A percentile compares a stretch with the other conserved stretches of the same genome.
Conservation (phyloP, 805 yeast species). For the Candida hungchunana region DNA sequence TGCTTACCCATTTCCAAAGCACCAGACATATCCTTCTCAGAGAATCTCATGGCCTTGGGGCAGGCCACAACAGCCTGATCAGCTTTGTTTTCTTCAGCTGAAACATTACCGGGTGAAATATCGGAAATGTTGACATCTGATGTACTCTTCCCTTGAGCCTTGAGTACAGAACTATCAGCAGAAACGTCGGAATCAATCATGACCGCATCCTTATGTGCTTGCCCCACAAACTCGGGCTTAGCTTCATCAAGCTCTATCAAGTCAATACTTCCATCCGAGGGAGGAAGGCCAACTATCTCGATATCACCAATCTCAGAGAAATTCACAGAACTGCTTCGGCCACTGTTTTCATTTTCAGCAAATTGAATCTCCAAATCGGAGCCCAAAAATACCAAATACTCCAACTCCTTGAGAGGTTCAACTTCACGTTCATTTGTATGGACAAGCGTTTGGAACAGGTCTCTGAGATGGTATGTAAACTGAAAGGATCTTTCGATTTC, state of each 20-base stretch:
- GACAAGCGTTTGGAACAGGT: slow-evolving; percentile 67
- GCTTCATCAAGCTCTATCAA: slow-evolving; percentile 10
- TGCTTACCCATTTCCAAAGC: slow-evolving; percentile 83
- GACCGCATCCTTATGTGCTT: no score
- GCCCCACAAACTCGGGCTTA: no score
- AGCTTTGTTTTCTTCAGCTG: neutral
- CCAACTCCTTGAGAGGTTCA: slow-evolving; percentile 78
- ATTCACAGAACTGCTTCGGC: no score
- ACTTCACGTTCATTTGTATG: slow-evolving; percentile 59
- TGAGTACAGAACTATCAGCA: no score
- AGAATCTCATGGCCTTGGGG: slow-evolving; percentile 28
- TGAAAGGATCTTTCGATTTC: slow-evolving; percentile 82
- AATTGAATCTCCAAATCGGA: no score
- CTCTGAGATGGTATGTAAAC: slow-evolving; percentile 69
- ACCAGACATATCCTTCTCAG: slow-evolving; percentile 63
- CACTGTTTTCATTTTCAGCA: no score
- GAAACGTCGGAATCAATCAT: no score
- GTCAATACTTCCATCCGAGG: no score
- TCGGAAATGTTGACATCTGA: no score
- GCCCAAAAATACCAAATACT: slow-evolving; percentile 81
- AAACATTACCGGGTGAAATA: neutral
- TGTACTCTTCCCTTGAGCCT: no score
- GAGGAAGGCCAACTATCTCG: no score
- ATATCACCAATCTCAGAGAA: no score
- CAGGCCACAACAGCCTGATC: neutral